A percentile compares a stretch with the other conserved stretches of the same genome.
Conservation (phyloP, 139 green algal genomes). For the Haematococcus sp. region DNA sequence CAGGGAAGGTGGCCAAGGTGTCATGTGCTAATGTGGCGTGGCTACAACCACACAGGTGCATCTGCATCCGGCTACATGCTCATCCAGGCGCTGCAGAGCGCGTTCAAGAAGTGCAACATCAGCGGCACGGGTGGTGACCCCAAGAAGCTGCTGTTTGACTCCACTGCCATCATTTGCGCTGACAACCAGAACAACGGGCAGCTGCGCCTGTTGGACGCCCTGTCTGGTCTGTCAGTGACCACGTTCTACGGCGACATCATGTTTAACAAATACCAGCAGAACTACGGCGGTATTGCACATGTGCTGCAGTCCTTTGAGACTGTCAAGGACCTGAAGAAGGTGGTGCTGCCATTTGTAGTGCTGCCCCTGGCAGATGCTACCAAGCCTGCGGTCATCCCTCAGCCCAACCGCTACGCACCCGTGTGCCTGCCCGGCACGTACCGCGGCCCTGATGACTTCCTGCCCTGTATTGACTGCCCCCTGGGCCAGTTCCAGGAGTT, state of each 20-base stretch:
- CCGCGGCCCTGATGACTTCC: slow-evolving; percentile 17
- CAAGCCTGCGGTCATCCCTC: slow-evolving; percentile 13
- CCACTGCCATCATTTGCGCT: slow-evolving; percentile 4
- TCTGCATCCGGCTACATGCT: slow-evolving; percentile 12
- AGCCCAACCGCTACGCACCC: slow-evolving; percentile 29
- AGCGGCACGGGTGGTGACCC: not conserved
- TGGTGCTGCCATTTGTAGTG: slow-evolving; percentile 21
- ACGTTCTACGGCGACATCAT: slow-evolving; percentile 25
- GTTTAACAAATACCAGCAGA: slow-evolving; percentile 27
- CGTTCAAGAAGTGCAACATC: slow-evolving; percentile 11
- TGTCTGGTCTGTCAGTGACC: not conserved
- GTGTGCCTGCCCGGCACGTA: slow-evolving; percentile 22
- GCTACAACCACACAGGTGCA: too few relatives aligned
- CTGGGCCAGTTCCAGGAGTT: slow-evolving; percentile 14
- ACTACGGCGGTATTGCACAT: not conserved
- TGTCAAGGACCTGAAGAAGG: slow-evolving; percentile 8
- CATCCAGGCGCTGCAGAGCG: not conserved
- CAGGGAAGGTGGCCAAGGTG: too few relatives aligned
- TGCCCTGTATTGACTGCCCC: slow-evolving; percentile 19
- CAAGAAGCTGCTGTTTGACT: slow-evolving; percentile 14
- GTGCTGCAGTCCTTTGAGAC: slow-evolving; percentile 18
- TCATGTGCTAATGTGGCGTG: too few relatives aligned
- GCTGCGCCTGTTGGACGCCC: slow-evolving; percentile 6
- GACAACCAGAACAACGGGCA: slow-evolving; percentile 35
- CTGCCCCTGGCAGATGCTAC: slow-evolving; percentile 14